These are phyloP conservation scores for Talaromyces stipitatus DNA, from an alignment of 495 filamentous ascomycete species.

Conservation along the genomic window DNA sequence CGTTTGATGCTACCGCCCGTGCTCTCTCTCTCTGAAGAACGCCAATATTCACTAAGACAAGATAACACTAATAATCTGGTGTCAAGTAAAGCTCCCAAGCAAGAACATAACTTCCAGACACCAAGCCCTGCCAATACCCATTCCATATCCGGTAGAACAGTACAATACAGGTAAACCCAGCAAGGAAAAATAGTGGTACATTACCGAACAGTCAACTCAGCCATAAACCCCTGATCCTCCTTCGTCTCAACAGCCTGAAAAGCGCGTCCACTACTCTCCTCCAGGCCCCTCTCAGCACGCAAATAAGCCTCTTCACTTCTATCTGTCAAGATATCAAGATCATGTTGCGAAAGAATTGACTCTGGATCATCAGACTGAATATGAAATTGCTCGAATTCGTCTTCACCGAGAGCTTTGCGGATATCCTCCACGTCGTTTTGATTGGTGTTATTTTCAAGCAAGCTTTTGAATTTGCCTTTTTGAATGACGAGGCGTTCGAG, in stretches of 20 bases:
- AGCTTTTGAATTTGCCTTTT: conserved; percentile 66
- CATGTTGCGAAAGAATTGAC: conserved; percentile 64
- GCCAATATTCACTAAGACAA: not conserved
- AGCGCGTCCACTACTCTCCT: conserved; percentile 30
- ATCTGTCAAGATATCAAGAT: conserved; percentile 75
- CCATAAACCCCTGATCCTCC: conserved; percentile 26
- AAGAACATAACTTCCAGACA: not conserved
- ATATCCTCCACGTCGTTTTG: conserved; percentile 37
- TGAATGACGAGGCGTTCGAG: conserved; percentile 93
- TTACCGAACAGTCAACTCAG: conserved; percentile 18
- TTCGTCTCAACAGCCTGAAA: conserved; percentile 39
- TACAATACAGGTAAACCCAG: not conserved
- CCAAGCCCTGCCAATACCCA: not conserved
- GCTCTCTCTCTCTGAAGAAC: not conserved
- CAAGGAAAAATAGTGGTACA: not conserved
- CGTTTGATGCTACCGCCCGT: not conserved
- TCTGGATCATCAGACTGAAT: conserved; percentile 40
- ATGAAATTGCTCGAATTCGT: conserved; percentile 53
- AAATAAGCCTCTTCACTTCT: conserved; percentile 79
- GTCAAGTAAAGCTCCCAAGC: not conserved
- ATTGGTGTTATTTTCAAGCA: conserved; percentile 33
- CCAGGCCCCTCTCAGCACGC: conserved; percentile 65
- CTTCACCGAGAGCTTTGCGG: conserved; percentile 37
- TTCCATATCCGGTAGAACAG: not conserved
- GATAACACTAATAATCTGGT: not conserved